A percentile compares a stretch with the other conserved stretches of the same genome.
These are phyloP conservation scores for Dendrobium catenatum DNA, from an alignment of 106 monocot genomes.

Conservation along the genomic window DNA sequence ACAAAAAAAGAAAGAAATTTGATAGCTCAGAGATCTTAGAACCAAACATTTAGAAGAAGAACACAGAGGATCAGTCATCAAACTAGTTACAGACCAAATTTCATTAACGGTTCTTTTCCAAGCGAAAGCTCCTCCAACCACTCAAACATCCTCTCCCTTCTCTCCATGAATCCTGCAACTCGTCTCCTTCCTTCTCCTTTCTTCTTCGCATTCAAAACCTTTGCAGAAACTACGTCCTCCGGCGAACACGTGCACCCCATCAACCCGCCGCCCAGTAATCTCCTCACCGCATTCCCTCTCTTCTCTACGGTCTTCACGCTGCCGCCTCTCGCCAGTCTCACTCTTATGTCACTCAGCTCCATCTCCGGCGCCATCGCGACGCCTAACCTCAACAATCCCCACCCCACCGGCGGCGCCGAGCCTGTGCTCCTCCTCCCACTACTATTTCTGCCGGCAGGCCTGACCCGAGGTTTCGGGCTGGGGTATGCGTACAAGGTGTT, in stretches of 20 bases:
- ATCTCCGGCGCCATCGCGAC: conserved; percentile 46
- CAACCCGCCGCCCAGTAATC: conserved; percentile 19
- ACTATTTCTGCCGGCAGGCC: neutral
- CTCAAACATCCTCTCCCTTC: conserved; percentile 29
- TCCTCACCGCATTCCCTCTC: conserved; percentile 5
- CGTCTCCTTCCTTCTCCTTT: conserved; percentile 12
- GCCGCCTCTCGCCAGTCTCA: neutral
- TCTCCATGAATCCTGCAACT: neutral
- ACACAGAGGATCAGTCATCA: neutral
- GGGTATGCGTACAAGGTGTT: conserved; percentile 47
- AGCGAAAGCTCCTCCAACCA: conserved; percentile 63
- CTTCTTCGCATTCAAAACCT: conserved; percentile 3
- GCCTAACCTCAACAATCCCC: conserved; percentile 38
- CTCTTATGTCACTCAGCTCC: conserved; percentile 12
- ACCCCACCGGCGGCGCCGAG: conserved; percentile 16
- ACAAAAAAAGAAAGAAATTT: neutral
- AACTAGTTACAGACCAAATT: neutral
- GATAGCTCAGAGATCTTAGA: too few relatives aligned
- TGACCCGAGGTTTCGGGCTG: conserved; percentile 51
- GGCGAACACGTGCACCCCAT: conserved; percentile 44
- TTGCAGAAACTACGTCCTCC: conserved; percentile 14
- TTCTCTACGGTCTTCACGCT: neutral
- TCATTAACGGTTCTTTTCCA: conserved; percentile 11
- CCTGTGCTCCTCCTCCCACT: conserved; percentile 19
- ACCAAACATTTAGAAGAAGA: neutral